phyloP scores from a whole-genome alignment of 108 stramenopile genomes.

The Aurantiochytrium sp. region DNA sequence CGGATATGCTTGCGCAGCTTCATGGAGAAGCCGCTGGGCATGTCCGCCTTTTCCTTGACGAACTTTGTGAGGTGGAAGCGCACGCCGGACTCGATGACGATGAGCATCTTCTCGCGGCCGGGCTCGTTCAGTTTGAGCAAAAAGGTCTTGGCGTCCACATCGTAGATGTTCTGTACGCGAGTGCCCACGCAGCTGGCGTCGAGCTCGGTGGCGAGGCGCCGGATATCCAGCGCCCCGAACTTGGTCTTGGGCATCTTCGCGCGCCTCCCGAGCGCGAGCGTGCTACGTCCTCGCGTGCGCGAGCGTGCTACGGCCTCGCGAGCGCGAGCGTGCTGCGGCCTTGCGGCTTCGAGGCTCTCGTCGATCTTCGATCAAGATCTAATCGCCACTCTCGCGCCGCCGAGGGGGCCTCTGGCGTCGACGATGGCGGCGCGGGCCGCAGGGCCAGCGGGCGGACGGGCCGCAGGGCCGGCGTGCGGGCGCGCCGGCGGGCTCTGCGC shows the following conservation, averaged over 20 bases:
- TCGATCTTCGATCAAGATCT: no score
- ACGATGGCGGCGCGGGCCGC: no score
- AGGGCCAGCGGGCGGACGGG: no score
- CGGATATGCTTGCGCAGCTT: slow-evolving; percentile 93
- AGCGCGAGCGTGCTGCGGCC: no score
- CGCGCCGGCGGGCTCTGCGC: no score
- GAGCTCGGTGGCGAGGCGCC: slow-evolving; percentile 53
- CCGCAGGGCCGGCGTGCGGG: no score
- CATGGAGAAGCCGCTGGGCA: slow-evolving; percentile 84
- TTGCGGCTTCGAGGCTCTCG: no score
- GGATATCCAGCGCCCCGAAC: slow-evolving; percentile 51
- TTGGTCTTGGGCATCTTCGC: slow-evolving; percentile 44
- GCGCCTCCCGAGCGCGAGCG: background rate
- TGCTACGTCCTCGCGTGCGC: no score
- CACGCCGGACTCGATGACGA: slow-evolving; percentile 86
- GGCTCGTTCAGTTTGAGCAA: slow-evolving; percentile 48
- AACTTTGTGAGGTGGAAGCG: slow-evolving; percentile 81
- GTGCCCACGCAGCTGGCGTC: slow-evolving; percentile 39
- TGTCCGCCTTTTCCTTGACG: slow-evolving; percentile 47
- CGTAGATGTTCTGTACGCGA: slow-evolving; percentile 51
- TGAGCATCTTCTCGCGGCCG: slow-evolving; percentile 42
- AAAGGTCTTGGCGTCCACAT: slow-evolving; percentile 48
- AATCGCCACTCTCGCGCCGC: no score
- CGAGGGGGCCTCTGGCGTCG: no score
- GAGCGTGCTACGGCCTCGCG: no score